Base-by-base conservation (phyloP, 2,329 filamentous ascomycete species). In the Diplocarpon rosae region DNA sequence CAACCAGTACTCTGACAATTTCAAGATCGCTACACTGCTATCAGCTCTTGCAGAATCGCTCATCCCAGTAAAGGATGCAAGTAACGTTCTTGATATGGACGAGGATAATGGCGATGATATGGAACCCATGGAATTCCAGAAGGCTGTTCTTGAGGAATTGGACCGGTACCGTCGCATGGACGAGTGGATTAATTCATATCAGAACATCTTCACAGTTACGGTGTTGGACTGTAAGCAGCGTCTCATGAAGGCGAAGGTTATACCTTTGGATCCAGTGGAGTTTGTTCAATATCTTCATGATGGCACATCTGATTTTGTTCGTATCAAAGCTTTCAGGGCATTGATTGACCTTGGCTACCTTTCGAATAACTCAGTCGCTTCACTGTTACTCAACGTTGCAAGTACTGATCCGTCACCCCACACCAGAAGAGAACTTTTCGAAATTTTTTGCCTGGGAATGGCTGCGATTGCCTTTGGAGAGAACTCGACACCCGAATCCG, bases 1-100 rank as follows among this genome's bases (percentile, higher is more conserved):
- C 48, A 98, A 98, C 56, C 66, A 81, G 39, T 93, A 78, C 59
- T 95, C 89, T 5, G 93, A 98, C 58, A 83, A 89, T 50, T 80
- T 85, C 57, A 98, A 95, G 60, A 78, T 98, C 43, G 80, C 87
- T 7, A 83, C 75, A 16, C 71, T 98, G 17, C 83, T 98, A 68
- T 68, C 71, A 34, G 71, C 73, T 0, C 63, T 82, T 20, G 71
- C 77, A 1, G 71, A 69, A 0, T 78, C 74, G n/a, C 65, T 80
- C 20, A 69, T 81, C 39, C 70, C 71, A 0, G 62, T 66, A 34
- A 64, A 66, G 41, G 45, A 54, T 17, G 59, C 58, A 42, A 63
- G 63, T n/a, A 51, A 52, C 27, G 48, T 44, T 62, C 63, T 33
- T 65, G 69, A 47, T 59, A 66, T 61, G 11, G 59, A 63, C 15